phyloP scores from a whole-genome alignment of 768 basidiomycete genomes.

The Boletus barrowsii region DNA sequence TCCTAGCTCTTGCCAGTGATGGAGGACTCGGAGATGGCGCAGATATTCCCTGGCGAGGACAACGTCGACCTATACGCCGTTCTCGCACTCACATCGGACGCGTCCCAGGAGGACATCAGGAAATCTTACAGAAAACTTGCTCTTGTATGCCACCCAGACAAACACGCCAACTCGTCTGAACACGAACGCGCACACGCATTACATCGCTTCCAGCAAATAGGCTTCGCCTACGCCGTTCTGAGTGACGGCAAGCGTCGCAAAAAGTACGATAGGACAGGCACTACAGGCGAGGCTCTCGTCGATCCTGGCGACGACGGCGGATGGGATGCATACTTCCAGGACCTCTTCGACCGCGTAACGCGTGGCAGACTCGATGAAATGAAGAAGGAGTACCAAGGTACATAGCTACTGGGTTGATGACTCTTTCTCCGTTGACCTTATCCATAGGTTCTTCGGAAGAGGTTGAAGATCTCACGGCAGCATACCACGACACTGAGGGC shows the following conservation, averaged over 20 bases:
- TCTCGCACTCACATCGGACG: constrained; percentile 52
- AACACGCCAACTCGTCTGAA: constrained; percentile 62
- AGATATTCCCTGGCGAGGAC: constrained; percentile 76
- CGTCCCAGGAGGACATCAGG: constrained; percentile 67
- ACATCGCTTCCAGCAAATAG: constrained; percentile 87
- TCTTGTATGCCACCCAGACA: constrained; percentile 86
- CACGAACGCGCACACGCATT: constrained; percentile 63
- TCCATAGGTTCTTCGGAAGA: constrained; percentile 81
- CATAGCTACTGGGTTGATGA: background rate
- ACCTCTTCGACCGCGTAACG: constrained; percentile 84
- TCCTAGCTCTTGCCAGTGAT: constrained; percentile 34
- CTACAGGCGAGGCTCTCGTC: constrained; percentile 75
- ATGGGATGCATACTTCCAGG: constrained; percentile 95
- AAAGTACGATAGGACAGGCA: constrained; percentile 83
- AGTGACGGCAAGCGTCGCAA: constrained; percentile 71
- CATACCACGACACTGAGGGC: constrained; percentile 71
- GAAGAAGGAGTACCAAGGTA: constrained; percentile 91
- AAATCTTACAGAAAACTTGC: constrained; percentile 85
- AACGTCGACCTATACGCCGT: constrained; percentile 76
- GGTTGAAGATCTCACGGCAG: constrained; percentile 67
- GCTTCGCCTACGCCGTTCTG: constrained; percentile 90
- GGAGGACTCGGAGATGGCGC: constrained; percentile 65
- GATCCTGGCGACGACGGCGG: constrained; percentile 71
- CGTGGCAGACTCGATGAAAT: constrained; percentile 85
- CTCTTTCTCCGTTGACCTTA: background rate